Base-by-base conservation (phyloP, 169 alveolate species). In the Blepharisma undulans region DNA sequence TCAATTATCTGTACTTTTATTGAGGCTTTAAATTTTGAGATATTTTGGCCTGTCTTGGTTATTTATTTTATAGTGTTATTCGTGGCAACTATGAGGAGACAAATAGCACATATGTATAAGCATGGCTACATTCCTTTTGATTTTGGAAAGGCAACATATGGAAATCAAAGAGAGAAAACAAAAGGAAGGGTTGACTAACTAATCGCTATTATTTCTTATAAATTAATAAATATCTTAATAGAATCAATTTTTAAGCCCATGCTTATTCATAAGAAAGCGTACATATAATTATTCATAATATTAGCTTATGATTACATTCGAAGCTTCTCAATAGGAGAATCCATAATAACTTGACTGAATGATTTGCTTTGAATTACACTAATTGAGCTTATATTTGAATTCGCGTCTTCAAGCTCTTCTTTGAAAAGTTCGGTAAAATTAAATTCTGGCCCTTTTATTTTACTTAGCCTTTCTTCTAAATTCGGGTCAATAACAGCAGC, bases 11-110 rank as follows among this genome's bases (percentile, higher is more conserved):
- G 76, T 59, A 90, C 94, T 8, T 89, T 85, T 76, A 79, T 78
- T 81, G 91, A 94, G 66, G 74, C 94, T 84, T 90, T 97, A 80
- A 98, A 98, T 91, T 84, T 98, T 74, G 98, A 98, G 18, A 99
- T 98, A 32, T 98, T 97, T 92, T 98, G 99, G 99, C 99, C 99
- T 29, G 89, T 98, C 76, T 94, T 97, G 74, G 95, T 98, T 33
- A 72, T 97, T 66, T 98, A 98, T 91, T 98, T 98, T 93, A 90
- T 97, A 29, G 85, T 96, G 59, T 94, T 98, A 76, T 97, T 98
- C 88, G 77, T 96, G 4, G 91, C 97, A 30, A 96, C 99, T 21
- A 97, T 98, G 99, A 98, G 97, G 84, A 94, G 97, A 87, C 99
- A 97, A 92, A 92, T 98, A 22, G 30, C 59, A 8, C 95, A 92